phyloP scores from a whole-genome alignment of 495 filamentous ascomycete genomes.

The Diplogelasinospora grovesii region DNA sequence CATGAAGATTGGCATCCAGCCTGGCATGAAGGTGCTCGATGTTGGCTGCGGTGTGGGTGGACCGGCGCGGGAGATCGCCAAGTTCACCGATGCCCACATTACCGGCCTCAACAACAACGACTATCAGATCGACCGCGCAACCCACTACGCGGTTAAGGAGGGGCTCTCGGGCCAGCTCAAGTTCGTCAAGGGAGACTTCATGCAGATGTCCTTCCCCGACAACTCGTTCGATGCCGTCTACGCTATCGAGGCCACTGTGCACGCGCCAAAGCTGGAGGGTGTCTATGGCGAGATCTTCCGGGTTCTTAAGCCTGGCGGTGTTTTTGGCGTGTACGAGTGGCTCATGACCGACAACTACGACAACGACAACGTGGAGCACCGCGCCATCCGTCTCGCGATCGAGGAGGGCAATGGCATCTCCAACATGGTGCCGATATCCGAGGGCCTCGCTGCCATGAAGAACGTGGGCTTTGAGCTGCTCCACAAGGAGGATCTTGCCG shows the following conservation, averaged over 20 bases:
- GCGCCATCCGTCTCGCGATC: constrained; percentile 87
- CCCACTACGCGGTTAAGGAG: constrained; percentile 73
- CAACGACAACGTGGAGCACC: constrained; percentile 80
- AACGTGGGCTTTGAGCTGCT: constrained; percentile 81
- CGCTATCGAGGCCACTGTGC: constrained; percentile 95
- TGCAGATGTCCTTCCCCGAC: constrained; percentile 97
- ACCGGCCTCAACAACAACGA: constrained; percentile 98
- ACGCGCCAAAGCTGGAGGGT: constrained; percentile 89
- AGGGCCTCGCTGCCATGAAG: constrained; percentile 79
- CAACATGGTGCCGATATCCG: constrained; percentile 90
- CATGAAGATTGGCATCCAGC: constrained; percentile 76
- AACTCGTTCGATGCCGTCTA: constrained; percentile 94
- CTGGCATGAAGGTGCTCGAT: constrained; percentile 86
- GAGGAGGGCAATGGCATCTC: constrained; percentile 96
- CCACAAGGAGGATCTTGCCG: constrained; percentile 85
- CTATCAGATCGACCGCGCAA: constrained; percentile 96
- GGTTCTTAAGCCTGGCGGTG: constrained; percentile 91
- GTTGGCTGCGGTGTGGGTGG: constrained; percentile 97
- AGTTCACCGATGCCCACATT: constrained; percentile 86
- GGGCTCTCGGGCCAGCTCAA: constrained; percentile 73
- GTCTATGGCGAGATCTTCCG: constrained; percentile 93
- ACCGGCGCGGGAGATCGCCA: constrained; percentile 93
- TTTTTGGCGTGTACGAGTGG: constrained; percentile 99
- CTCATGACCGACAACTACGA: constrained; percentile 97
- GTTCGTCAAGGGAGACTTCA: constrained; percentile 96